phyloP scores from a whole-genome alignment of 228 moss, liverwort and hornwort species.

The Sphagnum magellanicum region DNA sequence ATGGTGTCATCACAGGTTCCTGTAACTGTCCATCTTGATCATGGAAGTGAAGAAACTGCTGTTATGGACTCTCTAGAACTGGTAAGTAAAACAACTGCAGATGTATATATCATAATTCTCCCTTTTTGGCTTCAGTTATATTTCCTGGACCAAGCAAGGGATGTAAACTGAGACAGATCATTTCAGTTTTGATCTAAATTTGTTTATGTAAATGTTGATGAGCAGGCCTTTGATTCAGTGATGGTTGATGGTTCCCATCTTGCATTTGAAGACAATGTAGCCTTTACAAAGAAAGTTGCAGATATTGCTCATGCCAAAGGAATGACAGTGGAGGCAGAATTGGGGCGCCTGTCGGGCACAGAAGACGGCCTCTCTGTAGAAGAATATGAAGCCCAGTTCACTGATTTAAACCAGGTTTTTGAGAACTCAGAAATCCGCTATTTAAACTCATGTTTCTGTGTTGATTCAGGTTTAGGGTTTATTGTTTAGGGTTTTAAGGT shows the following conservation, averaged over 20 bases:
- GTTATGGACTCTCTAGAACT: constrained; percentile 59
- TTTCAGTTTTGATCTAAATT: neutral
- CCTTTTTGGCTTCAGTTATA: too few relatives aligned
- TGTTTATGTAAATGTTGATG: neutral
- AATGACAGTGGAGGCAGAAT: constrained; percentile 76
- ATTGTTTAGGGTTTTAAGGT: too few relatives aligned
- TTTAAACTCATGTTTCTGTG: too few relatives aligned
- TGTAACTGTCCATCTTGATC: constrained; percentile 83
- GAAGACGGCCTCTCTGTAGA: constrained; percentile 82
- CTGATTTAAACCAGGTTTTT: constrained; percentile 66
- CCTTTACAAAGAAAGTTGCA: constrained; percentile 50
- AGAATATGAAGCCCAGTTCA: constrained; percentile 75
- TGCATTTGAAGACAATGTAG: constrained; percentile 54
- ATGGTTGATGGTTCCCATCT: constrained; percentile 90
- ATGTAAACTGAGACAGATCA: neutral
- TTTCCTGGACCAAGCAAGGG: too few relatives aligned
- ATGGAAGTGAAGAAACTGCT: constrained; percentile 62
- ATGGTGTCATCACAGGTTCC: constrained; percentile 50
- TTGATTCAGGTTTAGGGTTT: too few relatives aligned
- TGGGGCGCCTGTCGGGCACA: constrained; percentile 86
- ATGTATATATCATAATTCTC: too few relatives aligned
- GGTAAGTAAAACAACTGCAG: constrained; percentile 21
- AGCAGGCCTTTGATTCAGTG: constrained; percentile 77
- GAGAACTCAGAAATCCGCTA: neutral
- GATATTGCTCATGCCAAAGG: constrained; percentile 51